Conservation (phyloP, 208 protist genomes). For the Trypanosoma vivax region DNA sequence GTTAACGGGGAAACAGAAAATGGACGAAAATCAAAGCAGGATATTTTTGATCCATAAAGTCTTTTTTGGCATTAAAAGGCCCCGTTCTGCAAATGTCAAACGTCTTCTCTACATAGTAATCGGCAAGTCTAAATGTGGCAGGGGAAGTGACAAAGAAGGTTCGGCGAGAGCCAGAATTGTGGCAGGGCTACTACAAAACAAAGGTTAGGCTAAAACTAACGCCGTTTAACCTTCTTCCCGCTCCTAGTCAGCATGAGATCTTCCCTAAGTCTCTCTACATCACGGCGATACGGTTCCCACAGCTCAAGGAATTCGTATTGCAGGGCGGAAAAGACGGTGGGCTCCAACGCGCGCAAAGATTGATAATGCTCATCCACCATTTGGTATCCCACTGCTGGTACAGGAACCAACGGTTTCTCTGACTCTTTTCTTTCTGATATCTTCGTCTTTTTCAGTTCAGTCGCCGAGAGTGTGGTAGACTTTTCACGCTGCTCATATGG, state of each 20-base stretch:
- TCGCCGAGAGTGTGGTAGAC: neutral
- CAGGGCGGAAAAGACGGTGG: conserved; percentile 68
- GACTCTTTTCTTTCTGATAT: conserved; percentile 34
- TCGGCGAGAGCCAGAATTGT: neutral
- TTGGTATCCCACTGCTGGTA: conserved; percentile 52
- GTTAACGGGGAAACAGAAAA: too few relatives aligned
- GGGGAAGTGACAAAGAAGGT: too few relatives aligned
- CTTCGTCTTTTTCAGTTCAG: conserved; percentile 25
- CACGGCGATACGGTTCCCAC: conserved; percentile 76
- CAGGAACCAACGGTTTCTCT: conserved; percentile 50
- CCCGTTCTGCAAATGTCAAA: too few relatives aligned
- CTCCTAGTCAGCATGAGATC: conserved; percentile 50
- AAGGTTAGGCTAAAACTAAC: conserved; percentile 8
- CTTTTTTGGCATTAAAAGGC: too few relatives aligned
- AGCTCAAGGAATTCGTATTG: conserved; percentile 63
- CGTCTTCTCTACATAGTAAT: too few relatives aligned
- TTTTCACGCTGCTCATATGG: conserved; percentile 64
- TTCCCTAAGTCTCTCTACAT: conserved; percentile 71
- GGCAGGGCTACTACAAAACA: neutral
- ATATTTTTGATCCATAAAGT: too few relatives aligned
- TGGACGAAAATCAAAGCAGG: too few relatives aligned
- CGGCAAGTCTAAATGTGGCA: too few relatives aligned
- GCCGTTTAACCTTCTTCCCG: conserved; percentile 55
- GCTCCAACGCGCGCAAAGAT: conserved; percentile 62
- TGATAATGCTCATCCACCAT: conserved; percentile 68